Evolutionary conservation across 495 filamentous ascomycete genomes (phyloP), one percentile per base, ranked within the genome.

Genomic region (Tuber microsphaerosporum): DNA sequence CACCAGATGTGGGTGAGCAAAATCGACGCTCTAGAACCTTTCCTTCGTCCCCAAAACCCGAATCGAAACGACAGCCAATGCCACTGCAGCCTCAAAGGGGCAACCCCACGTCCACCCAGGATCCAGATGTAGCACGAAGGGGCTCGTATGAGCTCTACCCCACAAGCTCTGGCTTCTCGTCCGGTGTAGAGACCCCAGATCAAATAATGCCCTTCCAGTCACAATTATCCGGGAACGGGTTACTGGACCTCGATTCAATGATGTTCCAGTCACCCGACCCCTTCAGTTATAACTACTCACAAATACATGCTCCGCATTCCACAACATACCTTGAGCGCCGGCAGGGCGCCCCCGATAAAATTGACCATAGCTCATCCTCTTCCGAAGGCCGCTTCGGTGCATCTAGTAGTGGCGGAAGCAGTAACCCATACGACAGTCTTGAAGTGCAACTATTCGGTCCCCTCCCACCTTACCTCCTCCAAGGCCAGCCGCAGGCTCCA

Each of bases 251-350:
- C 26, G 91, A 91, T 83, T 89, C 91, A 17, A 91, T 97, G 84
- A 97, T 97, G 93, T 98, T 97, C 78, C 91, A 94, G 1, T 93
- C 94, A 0, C 88, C 89, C 39, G 94, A 98, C 81, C 93, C 94
- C 0, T 94, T 97, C 75, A 93, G 91, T 0, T 98, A 97, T 71
- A 72, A 73, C 71, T 81, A 76, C 34, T 26, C 79, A 34, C 70
- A 74, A 10, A 37, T 41, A 83, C 46, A n/a, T 37, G 73, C 61
- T 34, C 16, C 69, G n/a, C 74, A 48, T 16, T 37, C 69, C 19
- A 34, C 74, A 22, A 22, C 46, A 34, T 73, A 41, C 65, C 7
- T n/a, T 56, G 56, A 34, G 69, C 42, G 65, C 74, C 79, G 79
- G 37, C 78, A 69, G 72, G 75, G 65, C 19, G 34, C 73, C 8